Evolutionary conservation across 768 basidiomycete genomes (phyloP), one percentile per base, ranked within the genome.

Genomic region (Mycena kentingensis): DNA sequence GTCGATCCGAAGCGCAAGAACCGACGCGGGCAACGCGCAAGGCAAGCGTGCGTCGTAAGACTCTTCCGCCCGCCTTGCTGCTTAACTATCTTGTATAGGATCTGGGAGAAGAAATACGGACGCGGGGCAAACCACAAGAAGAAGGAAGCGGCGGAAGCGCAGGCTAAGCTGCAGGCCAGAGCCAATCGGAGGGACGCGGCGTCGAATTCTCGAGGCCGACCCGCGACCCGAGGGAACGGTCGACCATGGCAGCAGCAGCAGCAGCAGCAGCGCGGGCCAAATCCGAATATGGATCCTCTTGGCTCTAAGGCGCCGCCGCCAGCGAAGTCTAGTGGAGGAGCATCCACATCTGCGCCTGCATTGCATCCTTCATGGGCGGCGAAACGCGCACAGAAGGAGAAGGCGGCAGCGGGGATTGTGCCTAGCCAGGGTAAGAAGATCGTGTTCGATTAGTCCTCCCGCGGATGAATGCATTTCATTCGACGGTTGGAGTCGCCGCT

Each of bases 21-120:
- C 62, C 73, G 96, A 49, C 78, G 94, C 32, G 97, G 96, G 26
- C 97, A 99, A 68, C 73, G 94, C 43, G 96, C 96, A n/a, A 77
- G 97, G 54, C 78, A 88, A 73, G 90, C 90, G 97, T 97, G 68
- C 80, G 95, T 87, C 13, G 50, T 39, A 25, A 51, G 19, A 25
- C 45, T 45, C 22, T 39, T 35, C 19, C 16, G 38, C 13, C 44
- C 21, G 32, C 21, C 37, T 38, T 13, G 3, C 8, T 47, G 57
- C 47, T 43, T 50, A 22, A 43, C 35, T 31, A 29, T 34, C n/a
- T 31, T 38, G 34, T 45, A 35, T 62, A 98, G 95, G 2, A 97
- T 98, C 60, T 98, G 96, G 95, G 96, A 98, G 72, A 95, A 93
- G 73, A 98, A 94, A 69, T 98, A 84, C 62, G 96, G 96, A 42